Evolutionary conservation across 2,329 filamentous ascomycete genomes (phyloP), one percentile per base, ranked within the genome.

Genomic region (Bimuria novae-zelandiae): DNA sequence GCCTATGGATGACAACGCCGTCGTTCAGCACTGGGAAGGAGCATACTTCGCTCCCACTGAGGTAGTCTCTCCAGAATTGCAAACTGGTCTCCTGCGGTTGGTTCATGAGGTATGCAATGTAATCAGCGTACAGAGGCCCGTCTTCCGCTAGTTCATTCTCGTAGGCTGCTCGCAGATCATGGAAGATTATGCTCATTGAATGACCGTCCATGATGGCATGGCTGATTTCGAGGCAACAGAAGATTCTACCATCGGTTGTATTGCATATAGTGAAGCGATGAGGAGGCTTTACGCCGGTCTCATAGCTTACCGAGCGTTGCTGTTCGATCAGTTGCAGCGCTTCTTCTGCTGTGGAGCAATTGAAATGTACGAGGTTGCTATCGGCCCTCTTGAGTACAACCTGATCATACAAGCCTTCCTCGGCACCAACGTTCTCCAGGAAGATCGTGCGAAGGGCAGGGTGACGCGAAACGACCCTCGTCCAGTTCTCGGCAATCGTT

Each of bases 181-280:
- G 54, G 27, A 61, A 62, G 8, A 73, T 39, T 4, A 72, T 19
- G 29, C 65, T 67, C 63, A 69, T 70, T 0, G 70, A 71, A 35
- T 68, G 65, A 1, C 70, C 70, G 27, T 73, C 70, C 64, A 73
- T 71, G 23, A 73, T 66, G 10, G 65, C 64, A 43, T 73, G 70
- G 45, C 63, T 70, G 30, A 73, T 72, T 27, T 72, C 70, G 5
- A 72, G 52, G 30, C 65, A 69, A 37, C 62, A 68, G 37, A 70
- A 69, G 0, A 57, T 59, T 11, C 56, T 54, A 7, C 49, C 37
- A 35, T 65, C 59, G 2, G 43, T 21, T 1, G 69, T 68, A 12
- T 35, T 64, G 41, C 69, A 70, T 2, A 70, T 57, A 1, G 69
- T 72, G 27, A 73, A 66, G 7, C 67, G 69, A 48, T 73, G 70